Evolutionary conservation across 805 yeast genomes (phyloP).

Genomic region (Tetrapisispora phaffii): DNA sequence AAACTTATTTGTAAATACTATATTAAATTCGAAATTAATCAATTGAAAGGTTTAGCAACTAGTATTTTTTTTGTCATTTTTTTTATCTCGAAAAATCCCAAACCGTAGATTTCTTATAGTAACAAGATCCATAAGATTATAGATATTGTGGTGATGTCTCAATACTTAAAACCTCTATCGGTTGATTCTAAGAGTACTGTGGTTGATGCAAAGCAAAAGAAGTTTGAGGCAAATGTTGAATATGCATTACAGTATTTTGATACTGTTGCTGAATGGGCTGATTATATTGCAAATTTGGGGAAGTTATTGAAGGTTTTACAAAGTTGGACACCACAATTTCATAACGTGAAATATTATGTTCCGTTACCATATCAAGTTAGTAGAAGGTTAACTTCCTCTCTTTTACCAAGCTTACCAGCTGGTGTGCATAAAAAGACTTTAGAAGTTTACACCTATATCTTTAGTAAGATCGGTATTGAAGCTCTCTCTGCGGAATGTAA

Average conservation of each 20-base stretch:
- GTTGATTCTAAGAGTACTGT: conserved; percentile 23
- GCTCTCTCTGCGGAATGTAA: conserved; percentile 45
- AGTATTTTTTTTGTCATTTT: too few relatives aligned
- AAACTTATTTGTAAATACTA: too few relatives aligned
- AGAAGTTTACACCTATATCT: conserved; percentile 63
- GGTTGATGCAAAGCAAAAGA: conserved; percentile 55
- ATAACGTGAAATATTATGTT: conserved; percentile 40
- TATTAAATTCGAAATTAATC: too few relatives aligned
- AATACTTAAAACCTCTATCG: conserved; percentile 24
- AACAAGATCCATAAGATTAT: too few relatives aligned
- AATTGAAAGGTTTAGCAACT: too few relatives aligned
- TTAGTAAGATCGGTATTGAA: conserved; percentile 50
- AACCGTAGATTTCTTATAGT: too few relatives aligned
- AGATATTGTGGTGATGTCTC: conserved; percentile 19
- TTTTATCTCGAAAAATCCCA: too few relatives aligned
- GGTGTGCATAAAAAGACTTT: conserved; percentile 91
- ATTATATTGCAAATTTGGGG: conserved; percentile 81
- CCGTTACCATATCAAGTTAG: conserved; percentile 64
- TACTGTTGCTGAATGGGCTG: conserved; percentile 93
- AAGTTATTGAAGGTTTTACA: conserved; percentile 66
- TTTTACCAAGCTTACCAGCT: conserved; percentile 75
- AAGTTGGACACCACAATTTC: conserved; percentile 34
- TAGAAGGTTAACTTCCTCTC: conserved; percentile 63
- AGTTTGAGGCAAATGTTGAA: conserved; percentile 56
- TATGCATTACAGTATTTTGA: conserved; percentile 69